Evolutionary conservation across 305 asterid genomes (phyloP).

Genomic region (Rubia occidens): DNA sequence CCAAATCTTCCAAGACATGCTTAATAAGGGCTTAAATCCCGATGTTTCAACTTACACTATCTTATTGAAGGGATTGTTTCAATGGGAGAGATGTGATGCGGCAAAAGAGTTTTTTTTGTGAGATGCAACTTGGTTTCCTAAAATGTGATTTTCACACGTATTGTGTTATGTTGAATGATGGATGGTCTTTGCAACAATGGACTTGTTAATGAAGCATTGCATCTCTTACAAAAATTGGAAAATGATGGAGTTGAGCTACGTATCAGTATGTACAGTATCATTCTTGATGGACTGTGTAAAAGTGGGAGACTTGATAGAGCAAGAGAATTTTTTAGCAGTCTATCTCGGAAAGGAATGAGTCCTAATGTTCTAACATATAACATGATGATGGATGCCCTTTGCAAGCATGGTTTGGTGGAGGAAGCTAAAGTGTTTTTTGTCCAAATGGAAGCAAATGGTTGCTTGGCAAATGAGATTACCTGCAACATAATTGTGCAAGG

Average conservation of each 20-base stretch:
- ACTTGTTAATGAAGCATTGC: not conserved
- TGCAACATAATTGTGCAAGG: conserved; percentile 17
- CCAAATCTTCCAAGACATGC: not conserved
- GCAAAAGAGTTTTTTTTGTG: not conserved
- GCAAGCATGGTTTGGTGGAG: conserved; percentile 14
- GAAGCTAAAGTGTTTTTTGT: conserved; percentile 12
- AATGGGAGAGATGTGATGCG: not conserved
- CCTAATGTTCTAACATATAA: not conserved
- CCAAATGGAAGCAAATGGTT: not conserved
- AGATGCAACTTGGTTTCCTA: not conserved
- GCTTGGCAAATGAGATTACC: not conserved
- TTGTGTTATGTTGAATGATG: not conserved
- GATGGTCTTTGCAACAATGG: not conserved
- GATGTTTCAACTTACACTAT: not conserved
- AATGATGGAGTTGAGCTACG: not conserved
- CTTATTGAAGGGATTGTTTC: conserved; percentile 7
- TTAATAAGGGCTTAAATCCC: not conserved
- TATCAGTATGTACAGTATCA: not conserved
- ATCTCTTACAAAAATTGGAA: not conserved
- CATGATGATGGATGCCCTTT: conserved; percentile 16
- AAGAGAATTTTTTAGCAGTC: not conserved
- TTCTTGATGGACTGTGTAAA: not conserved
- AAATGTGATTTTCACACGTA: not conserved
- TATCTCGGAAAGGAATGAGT: not conserved
- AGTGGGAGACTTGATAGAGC: not conserved